phyloP scores from a whole-genome alignment of 2,329 filamentous ascomycete species.

The Xylaria digitata region DNA sequence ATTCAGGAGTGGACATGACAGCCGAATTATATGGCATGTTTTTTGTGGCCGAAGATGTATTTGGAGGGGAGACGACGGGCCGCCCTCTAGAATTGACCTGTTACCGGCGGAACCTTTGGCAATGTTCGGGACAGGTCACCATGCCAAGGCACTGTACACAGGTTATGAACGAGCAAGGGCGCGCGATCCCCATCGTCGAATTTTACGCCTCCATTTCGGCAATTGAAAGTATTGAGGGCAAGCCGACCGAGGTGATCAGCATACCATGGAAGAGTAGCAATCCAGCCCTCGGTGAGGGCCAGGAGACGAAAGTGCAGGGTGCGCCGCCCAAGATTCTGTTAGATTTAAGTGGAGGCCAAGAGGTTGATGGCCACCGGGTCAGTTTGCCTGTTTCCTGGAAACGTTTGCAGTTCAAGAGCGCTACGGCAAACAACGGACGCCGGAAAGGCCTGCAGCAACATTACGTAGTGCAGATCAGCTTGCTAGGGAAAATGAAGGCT shows the following conservation, averaged over 20 bases:
- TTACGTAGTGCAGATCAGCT: constrained; percentile 87
- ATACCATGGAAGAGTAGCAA: constrained; percentile 92
- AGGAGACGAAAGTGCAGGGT: constrained; percentile 62
- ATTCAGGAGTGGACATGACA: constrained; percentile 72
- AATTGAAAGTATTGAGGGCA: constrained; percentile 91
- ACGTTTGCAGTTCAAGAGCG: constrained; percentile 92
- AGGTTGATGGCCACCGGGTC: constrained; percentile 81
- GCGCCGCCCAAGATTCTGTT: constrained; percentile 66
- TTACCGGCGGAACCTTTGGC: constrained; percentile 94
- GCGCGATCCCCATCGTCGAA: constrained; percentile 79
- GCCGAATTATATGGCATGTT: constrained; percentile 90
- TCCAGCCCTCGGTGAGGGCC: constrained; percentile 58
- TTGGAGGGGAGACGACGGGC: constrained; percentile 67
- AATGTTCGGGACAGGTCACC: constrained; percentile 88
- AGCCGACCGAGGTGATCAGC: constrained; percentile 91
- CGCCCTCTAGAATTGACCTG: constrained; percentile 86
- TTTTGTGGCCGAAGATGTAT: constrained; percentile 85
- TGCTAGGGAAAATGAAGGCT: constrained; percentile 78
- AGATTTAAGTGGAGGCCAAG: constrained; percentile 69
- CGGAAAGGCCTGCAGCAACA: constrained; percentile 95
- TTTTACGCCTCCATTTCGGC: constrained; percentile 85
- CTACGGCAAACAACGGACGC: constrained; percentile 94
- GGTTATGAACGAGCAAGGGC: constrained; percentile 78
- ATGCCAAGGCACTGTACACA: constrained; percentile 78
- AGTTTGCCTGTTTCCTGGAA: constrained; percentile 93